Percentiles rank a stretch among this genome's conserved stretches.
These are phyloP conservation scores for Syncephalastrum sp. DNA, from an alignment of 371 early-diverging fungal species.

Conservation along the genomic window DNA sequence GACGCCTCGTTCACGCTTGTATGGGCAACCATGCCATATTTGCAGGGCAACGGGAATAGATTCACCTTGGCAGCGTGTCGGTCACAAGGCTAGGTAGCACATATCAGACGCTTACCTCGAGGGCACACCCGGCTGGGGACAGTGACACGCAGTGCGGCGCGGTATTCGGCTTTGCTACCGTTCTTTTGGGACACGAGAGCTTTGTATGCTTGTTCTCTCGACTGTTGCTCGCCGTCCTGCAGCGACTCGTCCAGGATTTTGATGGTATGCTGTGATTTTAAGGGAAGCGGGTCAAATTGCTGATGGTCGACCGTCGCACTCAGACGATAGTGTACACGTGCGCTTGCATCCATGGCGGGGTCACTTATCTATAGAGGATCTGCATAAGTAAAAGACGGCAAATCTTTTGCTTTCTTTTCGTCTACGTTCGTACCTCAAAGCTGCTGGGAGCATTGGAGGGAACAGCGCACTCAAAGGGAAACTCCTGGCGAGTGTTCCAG, in stretches of 20 bases:
- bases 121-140: slow-evolving; percentile 7
- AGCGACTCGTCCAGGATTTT: no score
- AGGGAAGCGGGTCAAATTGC: slow-evolving; percentile 5
- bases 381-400: not conserved
- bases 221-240: slow-evolving; percentile 4
- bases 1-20: slow-evolving; percentile 1
- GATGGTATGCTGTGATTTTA: slow-evolving; percentile 2
- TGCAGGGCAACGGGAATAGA: slow-evolving; percentile 7
- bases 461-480: slow-evolving; percentile 8
- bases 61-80: slow-evolving; percentile 2
- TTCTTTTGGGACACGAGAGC: not conserved
- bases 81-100: not conserved
- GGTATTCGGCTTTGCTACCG: slow-evolving; percentile 3
- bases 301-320: slow-evolving; percentile 8
- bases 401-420: not conserved
- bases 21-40: slow-evolving; percentile 12
- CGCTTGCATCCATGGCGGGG: slow-evolving; percentile 2
- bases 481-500: not conserved
- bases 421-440: slow-evolving; percentile 6
- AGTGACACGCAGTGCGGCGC: slow-evolving; percentile 10
- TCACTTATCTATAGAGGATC: slow-evolving; percentile 5
- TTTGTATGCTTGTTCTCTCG: slow-evolving; percentile 3
- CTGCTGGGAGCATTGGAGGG: slow-evolving; percentile 6
- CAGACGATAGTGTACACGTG: slow-evolving; percentile 3
- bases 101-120: slow-evolving; percentile 6